These are phyloP conservation scores for Diutina ranongensis DNA, from an alignment of 1,139 yeast species.

Conservation along the genomic window DNA sequence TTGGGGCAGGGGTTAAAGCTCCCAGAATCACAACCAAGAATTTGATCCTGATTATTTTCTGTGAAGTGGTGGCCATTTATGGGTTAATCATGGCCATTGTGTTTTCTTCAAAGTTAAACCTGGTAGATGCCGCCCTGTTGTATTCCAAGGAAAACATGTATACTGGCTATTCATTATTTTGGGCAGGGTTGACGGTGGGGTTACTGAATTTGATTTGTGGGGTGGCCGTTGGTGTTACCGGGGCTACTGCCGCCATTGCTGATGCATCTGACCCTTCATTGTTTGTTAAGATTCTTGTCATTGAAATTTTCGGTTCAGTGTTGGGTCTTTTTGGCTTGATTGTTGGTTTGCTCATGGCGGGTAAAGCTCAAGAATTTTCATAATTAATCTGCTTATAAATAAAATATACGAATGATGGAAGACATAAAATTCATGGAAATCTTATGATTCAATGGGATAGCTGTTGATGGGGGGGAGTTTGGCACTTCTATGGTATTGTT, in stretches of 20 bases:
- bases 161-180: constrained; percentile 88
- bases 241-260: constrained; percentile 94
- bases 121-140: constrained; percentile 49
- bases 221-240: constrained; percentile 93
- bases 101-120: constrained; percentile 79
- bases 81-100: constrained; percentile 98
- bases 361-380: constrained; percentile 74
- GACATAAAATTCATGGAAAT: too few species aligned
- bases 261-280: constrained; percentile 96
- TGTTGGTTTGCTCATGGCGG: constrained; percentile 95
- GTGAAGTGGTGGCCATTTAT: constrained; percentile 98
- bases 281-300: constrained; percentile 90
- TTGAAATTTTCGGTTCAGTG: constrained; percentile 94
- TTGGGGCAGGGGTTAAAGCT: constrained; percentile 97
- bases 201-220: constrained; percentile 91
- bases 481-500: too few species aligned
- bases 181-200: constrained; percentile 99
- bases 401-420: neutral
- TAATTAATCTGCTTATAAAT: neutral
- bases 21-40: constrained; percentile 97
- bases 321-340: constrained; percentile 90
- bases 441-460: too few species aligned
- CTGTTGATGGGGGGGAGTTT: too few species aligned
- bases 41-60: constrained; percentile 90
- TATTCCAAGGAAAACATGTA: constrained; percentile 78